These are phyloP conservation scores for Mortierella sp. DNA, from an alignment of 371 early-diverging fungal genomes.

Conservation along the genomic window DNA sequence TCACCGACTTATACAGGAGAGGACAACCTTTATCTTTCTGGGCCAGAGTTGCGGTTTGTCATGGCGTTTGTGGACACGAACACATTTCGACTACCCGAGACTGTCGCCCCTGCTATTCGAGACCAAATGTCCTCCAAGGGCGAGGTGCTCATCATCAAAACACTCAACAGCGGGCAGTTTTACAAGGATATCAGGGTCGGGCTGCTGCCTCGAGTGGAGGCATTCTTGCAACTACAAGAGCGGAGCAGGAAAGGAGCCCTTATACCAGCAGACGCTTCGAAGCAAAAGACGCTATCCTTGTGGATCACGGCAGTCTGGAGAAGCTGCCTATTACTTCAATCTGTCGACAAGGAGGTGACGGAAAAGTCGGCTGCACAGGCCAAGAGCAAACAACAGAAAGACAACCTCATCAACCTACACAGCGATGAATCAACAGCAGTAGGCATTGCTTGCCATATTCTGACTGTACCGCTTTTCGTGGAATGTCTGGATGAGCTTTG, in stretches of 20 bases:
- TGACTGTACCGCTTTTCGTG: conserved; percentile 37
- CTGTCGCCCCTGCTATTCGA: conserved; percentile 25
- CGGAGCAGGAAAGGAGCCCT: conserved; percentile 30
- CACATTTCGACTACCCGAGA: conserved; percentile 52
- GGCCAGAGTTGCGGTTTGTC: conserved; percentile 62
- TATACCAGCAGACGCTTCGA: conserved; percentile 42
- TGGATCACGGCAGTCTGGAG: conserved; percentile 67
- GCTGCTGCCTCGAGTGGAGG: conserved; percentile 46
- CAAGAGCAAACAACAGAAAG: conserved; percentile 7
- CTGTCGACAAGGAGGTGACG: conserved; percentile 43
- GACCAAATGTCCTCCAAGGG: conserved; percentile 26
- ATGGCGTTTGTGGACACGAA: conserved; percentile 63
- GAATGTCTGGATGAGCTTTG: conserved; percentile 42
- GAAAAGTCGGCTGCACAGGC: conserved; percentile 1
- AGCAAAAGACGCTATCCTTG: conserved; percentile 55
- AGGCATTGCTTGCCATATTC: conserved; percentile 39
- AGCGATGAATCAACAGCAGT: conserved; percentile 51
- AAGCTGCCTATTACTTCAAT: conserved; percentile 58
- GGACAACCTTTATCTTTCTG: conserved; percentile 51
- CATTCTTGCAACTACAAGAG: conserved; percentile 57
- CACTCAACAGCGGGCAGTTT: conserved; percentile 43
- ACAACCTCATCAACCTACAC: conserved; percentile 43
- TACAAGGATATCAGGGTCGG: conserved; percentile 54
- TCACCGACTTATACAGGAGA: neutral
- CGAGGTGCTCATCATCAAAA: conserved; percentile 20